Percentiles rank a stretch among this genome's conserved stretches.
These are phyloP conservation scores for Trichosporon inkin DNA, from an alignment of 1,284 basidiomycete species.

Conservation along the genomic window DNA sequence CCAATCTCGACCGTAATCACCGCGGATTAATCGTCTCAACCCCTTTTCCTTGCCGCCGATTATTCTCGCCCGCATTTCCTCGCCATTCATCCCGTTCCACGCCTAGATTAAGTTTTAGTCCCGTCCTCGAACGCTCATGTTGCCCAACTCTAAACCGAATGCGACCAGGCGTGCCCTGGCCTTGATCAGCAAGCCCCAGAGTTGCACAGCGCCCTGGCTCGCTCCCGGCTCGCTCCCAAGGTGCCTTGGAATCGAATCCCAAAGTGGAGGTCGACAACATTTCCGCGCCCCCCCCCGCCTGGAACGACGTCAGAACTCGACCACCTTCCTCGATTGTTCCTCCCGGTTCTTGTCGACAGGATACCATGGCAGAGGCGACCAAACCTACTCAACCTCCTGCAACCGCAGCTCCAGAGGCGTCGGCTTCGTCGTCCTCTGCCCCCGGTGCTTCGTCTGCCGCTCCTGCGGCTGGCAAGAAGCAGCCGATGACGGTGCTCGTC, in stretches of 20 bases:
- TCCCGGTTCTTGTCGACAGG: neutral
- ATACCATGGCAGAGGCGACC: neutral
- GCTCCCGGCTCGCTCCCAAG: neutral
- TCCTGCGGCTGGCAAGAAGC: slow-evolving; percentile 44
- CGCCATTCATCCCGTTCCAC: slow-evolving; percentile 2
- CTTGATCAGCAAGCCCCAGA: no score
- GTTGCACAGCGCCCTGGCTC: no score
- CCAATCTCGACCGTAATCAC: neutral
- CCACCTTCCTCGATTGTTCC: neutral
- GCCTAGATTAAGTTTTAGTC: neutral
- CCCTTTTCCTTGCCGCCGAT: neutral
- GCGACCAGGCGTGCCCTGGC: no score
- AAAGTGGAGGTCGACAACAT: slow-evolving; percentile 8
- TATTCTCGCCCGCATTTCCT: neutral
- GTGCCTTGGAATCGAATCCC: neutral
- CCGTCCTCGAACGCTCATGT: slow-evolving; percentile 4
- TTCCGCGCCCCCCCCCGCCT: neutral
- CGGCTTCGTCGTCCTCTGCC: neutral
- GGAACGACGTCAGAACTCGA: slow-evolving; percentile 5
- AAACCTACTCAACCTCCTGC: neutral
- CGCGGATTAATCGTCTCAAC: slow-evolving; percentile 7
- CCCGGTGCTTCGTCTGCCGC: slow-evolving; percentile 2
- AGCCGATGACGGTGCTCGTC: slow-evolving; percentile 75
- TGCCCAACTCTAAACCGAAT: neutral
- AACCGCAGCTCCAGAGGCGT: neutral